Percentiles rank a stretch among this genome's conserved stretches.
Evolutionary conservation across 2,329 filamentous ascomycete species (phyloP).

Genomic region (Cercospora sojina): DNA sequence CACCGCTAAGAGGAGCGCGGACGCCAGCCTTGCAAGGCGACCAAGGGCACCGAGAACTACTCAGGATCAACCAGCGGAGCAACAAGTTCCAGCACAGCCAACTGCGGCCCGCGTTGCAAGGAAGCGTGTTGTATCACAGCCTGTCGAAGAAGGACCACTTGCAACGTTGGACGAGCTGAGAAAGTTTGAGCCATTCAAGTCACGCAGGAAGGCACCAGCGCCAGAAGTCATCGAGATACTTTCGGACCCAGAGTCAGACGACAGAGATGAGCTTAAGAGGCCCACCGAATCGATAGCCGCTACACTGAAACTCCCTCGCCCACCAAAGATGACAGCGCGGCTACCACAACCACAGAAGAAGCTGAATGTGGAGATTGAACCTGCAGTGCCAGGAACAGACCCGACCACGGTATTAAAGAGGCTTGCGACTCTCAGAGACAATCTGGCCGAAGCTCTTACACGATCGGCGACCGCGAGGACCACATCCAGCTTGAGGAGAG

Average conservation of each 20-base stretch:
- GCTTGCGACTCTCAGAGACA: constrained; percentile 48
- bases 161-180: constrained; percentile 38
- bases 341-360: constrained; percentile 30
- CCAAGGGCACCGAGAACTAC: constrained; percentile 33
- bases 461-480: constrained; percentile 30
- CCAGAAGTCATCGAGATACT: constrained; percentile 40
- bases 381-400: constrained; percentile 42
- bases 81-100: constrained; percentile 12
- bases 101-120: constrained; percentile 26
- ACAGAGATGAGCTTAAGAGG: constrained; percentile 23
- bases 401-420: constrained; percentile 47
- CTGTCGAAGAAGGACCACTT: constrained; percentile 30
- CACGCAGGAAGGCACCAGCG: constrained; percentile 29
- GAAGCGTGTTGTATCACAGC: constrained; percentile 26
- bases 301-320: constrained; percentile 31
- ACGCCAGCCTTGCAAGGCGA: constrained; percentile 39
- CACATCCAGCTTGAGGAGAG: constrained; percentile 25
- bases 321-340: constrained; percentile 32
- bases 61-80: constrained; percentile 30
- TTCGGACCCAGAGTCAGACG: constrained; percentile 36
- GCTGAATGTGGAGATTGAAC: constrained; percentile 17
- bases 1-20: constrained; percentile 35
- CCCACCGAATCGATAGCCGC: constrained; percentile 16
- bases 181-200: constrained; percentile 31
- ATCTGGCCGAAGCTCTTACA: constrained; percentile 46